These are phyloP conservation scores for Dicorynia guianensis DNA, from an alignment of 306 rosid species.

Conservation along the genomic window DNA sequence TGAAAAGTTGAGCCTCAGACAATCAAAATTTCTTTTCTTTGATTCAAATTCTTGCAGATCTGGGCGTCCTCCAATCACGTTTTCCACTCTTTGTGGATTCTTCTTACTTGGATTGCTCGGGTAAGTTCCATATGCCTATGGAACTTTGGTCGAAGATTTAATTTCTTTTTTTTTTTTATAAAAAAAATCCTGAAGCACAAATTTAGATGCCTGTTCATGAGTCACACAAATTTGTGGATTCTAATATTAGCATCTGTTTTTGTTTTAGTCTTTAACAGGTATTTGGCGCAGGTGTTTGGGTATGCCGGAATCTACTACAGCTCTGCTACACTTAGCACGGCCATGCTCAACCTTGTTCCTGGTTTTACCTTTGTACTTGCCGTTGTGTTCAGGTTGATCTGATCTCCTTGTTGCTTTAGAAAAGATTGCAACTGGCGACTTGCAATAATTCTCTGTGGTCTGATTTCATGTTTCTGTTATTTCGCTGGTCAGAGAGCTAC, in stretches of 20 bases:
- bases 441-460: background rate
- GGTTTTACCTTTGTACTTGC: slow-evolving; percentile 77
- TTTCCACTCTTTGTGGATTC: slow-evolving; percentile 55
- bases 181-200: too few species aligned
- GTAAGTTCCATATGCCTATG: slow-evolving; percentile 40
- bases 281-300: slow-evolving; percentile 65
- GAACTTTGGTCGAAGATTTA: too few species aligned
- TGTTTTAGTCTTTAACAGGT: slow-evolving; percentile 37
- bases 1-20: background rate
- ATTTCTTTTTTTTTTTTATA: too few species aligned
- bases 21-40: background rate
- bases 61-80: slow-evolving; percentile 59
- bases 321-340: slow-evolving; percentile 76
- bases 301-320: slow-evolving; percentile 78
- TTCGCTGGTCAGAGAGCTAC: background rate
- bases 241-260: background rate
- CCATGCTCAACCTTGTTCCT: slow-evolving; percentile 84
- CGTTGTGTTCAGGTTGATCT: slow-evolving; percentile 58
- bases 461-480: background rate
- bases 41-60: slow-evolving; percentile 45
- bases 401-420: background rate
- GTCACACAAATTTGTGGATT: background rate
- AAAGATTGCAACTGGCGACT: background rate
- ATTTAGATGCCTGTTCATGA: background rate
- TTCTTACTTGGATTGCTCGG: slow-evolving; percentile 72